phyloP scores from a whole-genome alignment of 148 eudicot species.

The Suaeda aralocaspica region DNA sequence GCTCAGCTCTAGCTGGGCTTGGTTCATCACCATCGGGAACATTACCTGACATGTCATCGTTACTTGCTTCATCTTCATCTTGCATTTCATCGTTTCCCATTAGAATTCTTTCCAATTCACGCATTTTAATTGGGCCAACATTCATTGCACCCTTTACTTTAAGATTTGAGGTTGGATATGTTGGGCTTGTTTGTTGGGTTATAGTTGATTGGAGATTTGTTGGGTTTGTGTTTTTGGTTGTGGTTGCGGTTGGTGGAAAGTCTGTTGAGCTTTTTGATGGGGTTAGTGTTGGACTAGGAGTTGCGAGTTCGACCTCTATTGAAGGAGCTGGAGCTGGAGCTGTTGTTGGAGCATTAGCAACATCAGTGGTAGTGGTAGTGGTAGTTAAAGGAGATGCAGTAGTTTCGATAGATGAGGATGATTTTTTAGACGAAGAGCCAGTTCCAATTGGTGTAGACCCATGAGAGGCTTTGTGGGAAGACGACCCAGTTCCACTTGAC shows the following conservation, averaged over 20 bases:
- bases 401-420: background rate
- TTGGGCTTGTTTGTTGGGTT: background rate
- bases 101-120: slow-evolving; percentile 16
- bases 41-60: slow-evolving; percentile 33
- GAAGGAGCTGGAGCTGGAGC: background rate
- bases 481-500: background rate
- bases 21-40: slow-evolving; percentile 34
- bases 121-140: slow-evolving; percentile 10
- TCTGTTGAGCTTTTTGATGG: too few relatives aligned
- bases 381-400: background rate
- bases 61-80: slow-evolving; percentile 2
- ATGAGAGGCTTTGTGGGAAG: background rate
- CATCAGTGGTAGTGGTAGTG: background rate
- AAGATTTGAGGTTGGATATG: background rate
- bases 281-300: background rate
- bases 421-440: slow-evolving; percentile 7
- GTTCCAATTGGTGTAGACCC: background rate
- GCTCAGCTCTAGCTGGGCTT: slow-evolving; percentile 24
- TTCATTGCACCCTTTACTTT: background rate
- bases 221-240: background rate
- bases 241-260: background rate
- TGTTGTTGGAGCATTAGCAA: background rate
- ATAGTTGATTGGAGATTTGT: background rate
- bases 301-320: background rate
- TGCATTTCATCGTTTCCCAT: slow-evolving; percentile 20